Evolutionary conservation across 2,329 filamentous ascomycete genomes (phyloP).

Genomic region (Mycogone perniciosa): DNA sequence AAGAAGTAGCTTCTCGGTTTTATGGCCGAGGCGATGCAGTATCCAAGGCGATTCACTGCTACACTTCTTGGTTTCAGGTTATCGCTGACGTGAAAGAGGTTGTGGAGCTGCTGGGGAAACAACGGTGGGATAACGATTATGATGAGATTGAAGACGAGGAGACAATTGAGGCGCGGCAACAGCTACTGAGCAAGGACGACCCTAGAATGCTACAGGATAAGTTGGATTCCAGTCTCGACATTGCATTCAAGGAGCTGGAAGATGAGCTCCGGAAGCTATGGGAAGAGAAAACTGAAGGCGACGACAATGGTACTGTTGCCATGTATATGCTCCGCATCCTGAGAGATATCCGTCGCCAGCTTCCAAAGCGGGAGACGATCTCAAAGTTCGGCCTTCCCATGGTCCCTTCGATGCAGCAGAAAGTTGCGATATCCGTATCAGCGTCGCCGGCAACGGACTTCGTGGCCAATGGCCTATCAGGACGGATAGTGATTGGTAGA

Average conservation of each 20-base stretch:
- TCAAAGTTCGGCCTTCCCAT: conserved; percentile 53
- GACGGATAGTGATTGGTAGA: conserved; percentile 50
- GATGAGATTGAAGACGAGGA: conserved; percentile 70
- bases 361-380: conserved; percentile 48
- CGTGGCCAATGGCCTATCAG: conserved; percentile 32
- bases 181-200: conserved; percentile 65
- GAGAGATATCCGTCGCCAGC: conserved; percentile 63
- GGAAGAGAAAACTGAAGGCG: conserved; percentile 36
- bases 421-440: conserved; percentile 50
- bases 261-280: conserved; percentile 48
- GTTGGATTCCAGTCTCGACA: conserved; percentile 49
- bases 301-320: conserved; percentile 46
- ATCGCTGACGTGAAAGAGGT: conserved; percentile 61
- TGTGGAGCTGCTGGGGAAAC: conserved; percentile 58
- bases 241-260: conserved; percentile 54
- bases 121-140: conserved; percentile 70
- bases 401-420: conserved; percentile 58
- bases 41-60: conserved; percentile 54
- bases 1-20: conserved; percentile 60
- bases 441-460: conserved; percentile 44
- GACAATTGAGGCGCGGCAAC: conserved; percentile 59
- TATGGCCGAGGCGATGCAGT: conserved; percentile 67
- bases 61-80: conserved; percentile 66
- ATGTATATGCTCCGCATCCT: conserved; percentile 68
- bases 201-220: conserved; percentile 55